A percentile compares a stretch with the other conserved stretches of the same genome.
Conservation (phyloP, 1,284 basidiomycete genomes). For the Schizopora paradoxa region DNA sequence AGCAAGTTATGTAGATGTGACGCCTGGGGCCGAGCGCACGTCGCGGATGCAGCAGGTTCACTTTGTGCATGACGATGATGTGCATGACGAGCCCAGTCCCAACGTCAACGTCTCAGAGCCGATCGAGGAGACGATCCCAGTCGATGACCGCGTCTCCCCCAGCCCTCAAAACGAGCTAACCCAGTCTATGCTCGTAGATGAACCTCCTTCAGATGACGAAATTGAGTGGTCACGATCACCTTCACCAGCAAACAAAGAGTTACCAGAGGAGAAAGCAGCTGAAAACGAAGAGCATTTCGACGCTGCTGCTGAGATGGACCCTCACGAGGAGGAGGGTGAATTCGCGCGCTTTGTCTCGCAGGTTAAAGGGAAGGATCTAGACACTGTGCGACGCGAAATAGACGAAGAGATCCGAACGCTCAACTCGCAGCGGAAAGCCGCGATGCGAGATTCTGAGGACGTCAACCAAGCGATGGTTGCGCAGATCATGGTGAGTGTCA, state of each 20-base stretch:
- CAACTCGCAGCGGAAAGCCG: slow-evolving; percentile 80
- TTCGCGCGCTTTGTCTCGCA: slow-evolving; percentile 89
- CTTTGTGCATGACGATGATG: too few species aligned
- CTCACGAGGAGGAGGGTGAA: slow-evolving; percentile 81
- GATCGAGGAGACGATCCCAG: slow-evolving; percentile 2
- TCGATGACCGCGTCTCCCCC: neutral
- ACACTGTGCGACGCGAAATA: slow-evolving; percentile 81
- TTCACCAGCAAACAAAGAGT: slow-evolving; percentile 32
- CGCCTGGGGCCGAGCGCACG: too few species aligned
- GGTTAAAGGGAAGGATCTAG: slow-evolving; percentile 79
- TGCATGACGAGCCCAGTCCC: slow-evolving; percentile 1
- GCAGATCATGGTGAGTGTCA: slow-evolving; percentile 80
- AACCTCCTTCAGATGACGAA: slow-evolving; percentile 17
- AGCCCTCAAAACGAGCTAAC: neutral
- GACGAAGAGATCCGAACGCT: slow-evolving; percentile 86
- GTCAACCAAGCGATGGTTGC: slow-evolving; percentile 92
- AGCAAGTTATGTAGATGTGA: neutral
- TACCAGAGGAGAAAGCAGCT: slow-evolving; percentile 15
- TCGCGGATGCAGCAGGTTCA: too few species aligned
- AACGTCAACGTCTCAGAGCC: neutral
- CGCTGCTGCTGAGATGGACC: slow-evolving; percentile 76
- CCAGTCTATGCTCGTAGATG: slow-evolving; percentile 22
- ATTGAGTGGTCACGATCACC: slow-evolving; percentile 51
- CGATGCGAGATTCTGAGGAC: slow-evolving; percentile 92
- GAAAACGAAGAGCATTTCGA: slow-evolving; percentile 43